Base-by-base conservation (phyloP, 768 basidiomycete species). In the Candolleomyces efflorescens region DNA sequence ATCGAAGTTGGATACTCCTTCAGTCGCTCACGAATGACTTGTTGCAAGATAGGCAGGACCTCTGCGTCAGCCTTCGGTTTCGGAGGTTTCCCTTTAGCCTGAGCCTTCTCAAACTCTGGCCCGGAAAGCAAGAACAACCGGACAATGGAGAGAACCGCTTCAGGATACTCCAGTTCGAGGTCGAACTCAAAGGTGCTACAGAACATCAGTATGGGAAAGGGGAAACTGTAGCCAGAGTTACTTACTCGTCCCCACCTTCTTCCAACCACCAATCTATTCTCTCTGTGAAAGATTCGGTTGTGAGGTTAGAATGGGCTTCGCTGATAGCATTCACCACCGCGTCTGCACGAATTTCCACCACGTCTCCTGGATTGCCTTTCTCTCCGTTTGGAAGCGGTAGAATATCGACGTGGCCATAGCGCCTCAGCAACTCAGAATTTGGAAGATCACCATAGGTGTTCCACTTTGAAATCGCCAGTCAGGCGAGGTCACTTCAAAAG, bases 381-480 rank as follows among this genome's bases (percentile, higher is more conserved):
- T 73, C 75, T 20, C 77, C 75, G 20, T 76, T 62, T 0, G 80
- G 72, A 15, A 89, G 68, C 9, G 79, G 81, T 17, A 94, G 68
- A 26, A 85, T 66, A 71, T 98, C 97, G 54, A 96, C 87, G 65
- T 98, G 90, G 0, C 97, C 97, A 66, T 96, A 98, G 56, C 91
- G 84, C 45, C 97, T 84, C n/a, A 99, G 80, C 7, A 99, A 82
- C 63, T 95, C 95, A 6, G 90, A 83, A 67, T 98, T 98, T 5
- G 96, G 93, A 1, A 85, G 87, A 65, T 95, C 90, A 24, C 89
- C 92, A 69, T 98, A 99, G 0, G 96, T 98, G 69, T 98, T 98
- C 84, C 87, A 94, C 93, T 95, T 32, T 11, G 32, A 11, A 32
- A 32, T 32, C 32, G 63, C 49, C 37, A 52, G 20, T 26, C 20